Conservation (phyloP, 2,329 filamentous ascomycete species). For the Fusarium sp. region DNA sequence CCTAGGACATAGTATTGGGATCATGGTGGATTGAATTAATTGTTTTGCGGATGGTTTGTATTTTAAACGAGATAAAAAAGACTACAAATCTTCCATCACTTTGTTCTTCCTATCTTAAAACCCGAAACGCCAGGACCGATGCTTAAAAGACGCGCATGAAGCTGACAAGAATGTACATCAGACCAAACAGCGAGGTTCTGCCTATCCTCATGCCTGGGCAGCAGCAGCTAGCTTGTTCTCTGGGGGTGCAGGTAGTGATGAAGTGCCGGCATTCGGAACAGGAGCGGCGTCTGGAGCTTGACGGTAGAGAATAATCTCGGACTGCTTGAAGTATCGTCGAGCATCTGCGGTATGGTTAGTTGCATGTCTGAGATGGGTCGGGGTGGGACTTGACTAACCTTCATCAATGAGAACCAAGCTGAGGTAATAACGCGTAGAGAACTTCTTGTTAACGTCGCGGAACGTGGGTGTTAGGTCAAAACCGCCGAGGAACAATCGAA, state of each 20-base stretch:
- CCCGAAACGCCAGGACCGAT: constrained; percentile 58
- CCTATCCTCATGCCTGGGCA: constrained; percentile 43
- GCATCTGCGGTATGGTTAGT: constrained; percentile 75
- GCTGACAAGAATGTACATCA: constrained; percentile 47
- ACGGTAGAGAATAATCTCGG: constrained; percentile 95
- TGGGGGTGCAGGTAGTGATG: constrained; percentile 59
- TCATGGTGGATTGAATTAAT: constrained; percentile 48
- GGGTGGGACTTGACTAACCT: constrained; percentile 66
- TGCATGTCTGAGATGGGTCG: neutral
- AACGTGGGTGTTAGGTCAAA: constrained; percentile 99
- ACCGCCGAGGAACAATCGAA: constrained; percentile 94
- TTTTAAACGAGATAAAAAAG: constrained; percentile 39
- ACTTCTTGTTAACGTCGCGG: constrained; percentile 99
- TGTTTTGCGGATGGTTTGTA: constrained; percentile 39
- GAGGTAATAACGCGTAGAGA: constrained; percentile 97
- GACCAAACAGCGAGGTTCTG: constrained; percentile 21
- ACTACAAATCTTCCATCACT: constrained; percentile 46
- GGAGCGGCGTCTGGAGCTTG: constrained; percentile 74
- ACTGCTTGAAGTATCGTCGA: constrained; percentile 98
- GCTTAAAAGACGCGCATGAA: constrained; percentile 54
- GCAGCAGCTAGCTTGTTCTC: constrained; percentile 63
- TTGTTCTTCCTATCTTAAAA: constrained; percentile 49
- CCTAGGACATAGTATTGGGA: constrained; percentile 50
- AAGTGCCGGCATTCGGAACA: constrained; percentile 55
- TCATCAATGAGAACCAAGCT: constrained; percentile 96